A percentile compares a stretch with the other conserved stretches of the same genome.
These are phyloP conservation scores for Conringia planisiliqua DNA, from an alignment of 345 rosid species.

Conservation along the genomic window DNA sequence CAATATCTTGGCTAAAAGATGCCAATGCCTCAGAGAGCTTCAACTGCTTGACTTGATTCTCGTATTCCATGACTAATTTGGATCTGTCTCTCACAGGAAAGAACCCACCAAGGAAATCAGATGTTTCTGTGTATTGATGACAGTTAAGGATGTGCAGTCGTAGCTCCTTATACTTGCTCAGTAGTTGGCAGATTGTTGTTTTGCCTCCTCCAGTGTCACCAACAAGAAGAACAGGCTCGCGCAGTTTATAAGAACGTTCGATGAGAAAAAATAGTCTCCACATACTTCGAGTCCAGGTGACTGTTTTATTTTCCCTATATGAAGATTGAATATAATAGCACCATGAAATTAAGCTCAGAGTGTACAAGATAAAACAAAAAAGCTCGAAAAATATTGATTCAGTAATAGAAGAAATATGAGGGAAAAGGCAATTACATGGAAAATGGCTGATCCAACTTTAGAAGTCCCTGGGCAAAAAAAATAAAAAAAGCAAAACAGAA, in stretches of 20 bases:
- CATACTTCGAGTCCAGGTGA: conserved; percentile 81
- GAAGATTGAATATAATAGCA: conserved; percentile 1
- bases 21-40: conserved; percentile 49
- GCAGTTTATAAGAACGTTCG: conserved; percentile 67
- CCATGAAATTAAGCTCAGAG: not conserved
- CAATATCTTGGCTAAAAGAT: conserved; percentile 33
- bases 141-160: conserved; percentile 85
- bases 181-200: conserved; percentile 87
- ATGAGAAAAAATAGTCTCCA: conserved; percentile 79
- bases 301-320: conserved; percentile 35
- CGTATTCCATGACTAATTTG: conserved; percentile 52
- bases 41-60: conserved; percentile 50
- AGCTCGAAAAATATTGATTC: not conserved
- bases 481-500: not conserved
- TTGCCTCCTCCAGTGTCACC: conserved; percentile 99
- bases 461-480: conserved; percentile 42
- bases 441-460: conserved; percentile 34
- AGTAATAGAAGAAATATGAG: conserved; percentile 11
- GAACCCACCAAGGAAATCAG: conserved; percentile 96
- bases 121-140: conserved; percentile 92
- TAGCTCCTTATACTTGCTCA: conserved; percentile 42
- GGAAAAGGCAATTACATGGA: conserved; percentile 38
- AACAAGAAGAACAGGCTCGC: conserved; percentile 95
- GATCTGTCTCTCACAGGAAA: conserved; percentile 91
- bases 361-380: conserved; percentile 2